Evolutionary conservation across 2,329 filamentous ascomycete genomes (phyloP), one percentile per base, ranked within the genome.

Genomic region (Colletotrichum neosansevieriae): DNA sequence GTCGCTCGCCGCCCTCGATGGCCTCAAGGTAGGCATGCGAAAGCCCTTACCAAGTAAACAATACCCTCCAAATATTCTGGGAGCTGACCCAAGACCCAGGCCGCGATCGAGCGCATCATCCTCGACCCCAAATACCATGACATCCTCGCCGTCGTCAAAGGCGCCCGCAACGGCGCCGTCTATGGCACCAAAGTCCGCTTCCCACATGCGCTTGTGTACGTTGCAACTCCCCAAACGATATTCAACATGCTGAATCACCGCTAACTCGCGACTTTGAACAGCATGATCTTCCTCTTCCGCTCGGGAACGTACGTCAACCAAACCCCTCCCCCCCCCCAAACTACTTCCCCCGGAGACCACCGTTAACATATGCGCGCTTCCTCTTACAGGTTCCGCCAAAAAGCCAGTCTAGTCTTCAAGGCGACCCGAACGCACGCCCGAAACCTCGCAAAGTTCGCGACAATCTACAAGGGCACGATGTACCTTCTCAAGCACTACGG

Each of bases 151-250:
- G 86, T 99, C 73, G 79, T 97, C 79, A 99, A 99, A 87, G 94
- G 90, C 75, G 92, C 96, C 73, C 94, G 96, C 81, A 99, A 98
- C 89, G 96, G 96, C 79, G 91, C 94, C 72, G 94, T 99, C 71
- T 99, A 99, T 82, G 96, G 96, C 70, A 90, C 93, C 75, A 98
- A 98, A 88, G 94, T 99, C 80, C 94, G 96, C 72, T 98, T 99
- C 83, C 96, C 96, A 72, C 96, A 99, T 83, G 96, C 96, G 70
- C 87, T 99, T 73, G 96, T 99, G 84, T 86, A 80, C 71, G 83
- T 71, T 13, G 42, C 32, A 53, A 34, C 57, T 58, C 11, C 17
- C 10, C 29, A 82, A 71, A 11, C 38, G 29, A 50, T 21, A 59
- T 58, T 19, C 21, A 19, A 4, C 6, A 19, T 17, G 2, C 15